Base-by-base conservation (phyloP, 306 rosid genomes). In the Sophora flavescens region DNA sequence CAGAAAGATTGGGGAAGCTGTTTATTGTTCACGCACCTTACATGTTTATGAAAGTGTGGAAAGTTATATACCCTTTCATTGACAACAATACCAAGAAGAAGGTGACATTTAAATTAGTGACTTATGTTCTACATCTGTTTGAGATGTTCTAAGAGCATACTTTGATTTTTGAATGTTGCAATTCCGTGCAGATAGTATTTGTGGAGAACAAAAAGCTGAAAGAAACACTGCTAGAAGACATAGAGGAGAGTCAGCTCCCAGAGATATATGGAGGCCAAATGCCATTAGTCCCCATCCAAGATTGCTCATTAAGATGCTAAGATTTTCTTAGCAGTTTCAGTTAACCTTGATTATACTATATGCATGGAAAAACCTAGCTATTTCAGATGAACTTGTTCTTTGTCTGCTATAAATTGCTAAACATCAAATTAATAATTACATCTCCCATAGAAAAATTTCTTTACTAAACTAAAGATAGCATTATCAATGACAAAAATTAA, bases 161-260 rank as follows among this genome's bases (percentile, higher is more conserved):
- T 35, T 36, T 74, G 70, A 59, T 5, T 44, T 36, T 44, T 74
- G 62, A 52, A 51, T 53, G 7, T 78, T 81, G 70, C 35, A 30
- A 30, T 28, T 67, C 1, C 3, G 6, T 86, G 89, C 87, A 93
- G 97, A 90, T 93, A 50, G 63, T 78, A 28, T 89, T 93, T 41
- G 96, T 89, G 61, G 90, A 90, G 63, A 85, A 76, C 84, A 88
- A 83, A 32, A 88, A 77, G 65, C 81, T 89, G 73, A 82, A 66
- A 78, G 75, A 89, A 15, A 86, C 94, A 13, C 75, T 93, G 74
- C 82, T 90, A 1, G 84, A 62, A 82, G 96, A 89, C 57, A 93
- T 93, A 59, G 96, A 90, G 4, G 96, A 85, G 89, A 93, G 89
- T 76, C 96, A 93, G 70, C 64, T 93, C 8, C 96, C 98, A 11